phyloP scores from a whole-genome alignment of 768 basidiomycete genomes.

The Russula brevipes region DNA sequence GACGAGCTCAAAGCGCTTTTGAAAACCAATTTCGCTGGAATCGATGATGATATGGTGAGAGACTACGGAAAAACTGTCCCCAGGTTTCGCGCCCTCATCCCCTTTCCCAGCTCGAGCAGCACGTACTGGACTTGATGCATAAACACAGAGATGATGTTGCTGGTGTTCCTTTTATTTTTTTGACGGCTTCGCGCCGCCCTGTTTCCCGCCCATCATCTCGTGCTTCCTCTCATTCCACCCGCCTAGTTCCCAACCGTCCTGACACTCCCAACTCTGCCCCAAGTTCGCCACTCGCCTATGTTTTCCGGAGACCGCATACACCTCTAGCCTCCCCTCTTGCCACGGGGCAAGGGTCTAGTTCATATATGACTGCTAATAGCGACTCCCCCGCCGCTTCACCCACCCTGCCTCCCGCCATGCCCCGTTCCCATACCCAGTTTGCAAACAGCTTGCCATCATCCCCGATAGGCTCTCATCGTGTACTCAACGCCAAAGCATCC shows the following conservation, averaged over 20 bases:
- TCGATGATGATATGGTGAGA: conserved; percentile 65
- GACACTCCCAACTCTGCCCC: conserved; percentile 76
- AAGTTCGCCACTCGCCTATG: conserved; percentile 66
- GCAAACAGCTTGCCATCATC: conserved; percentile 81
- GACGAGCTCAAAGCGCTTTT: conserved; percentile 77
- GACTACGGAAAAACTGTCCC: neutral
- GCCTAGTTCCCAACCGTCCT: conserved; percentile 57
- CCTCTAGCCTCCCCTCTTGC: conserved; percentile 73
- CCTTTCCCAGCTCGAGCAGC: conserved; percentile 65
- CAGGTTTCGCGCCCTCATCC: conserved; percentile 2
- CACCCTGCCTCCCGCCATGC: conserved; percentile 51
- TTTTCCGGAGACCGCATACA: conserved; percentile 75
- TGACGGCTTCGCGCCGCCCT: conserved; percentile 74
- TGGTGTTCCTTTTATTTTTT: conserved; percentile 75
- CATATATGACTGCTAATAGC: conserved; percentile 53
- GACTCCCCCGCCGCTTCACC: conserved; percentile 63
- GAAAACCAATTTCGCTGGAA: conserved; percentile 54
- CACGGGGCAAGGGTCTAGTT: conserved; percentile 44
- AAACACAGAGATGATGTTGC: conserved; percentile 83
- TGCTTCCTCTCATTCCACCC: conserved; percentile 63
- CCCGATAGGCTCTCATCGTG: conserved; percentile 76
- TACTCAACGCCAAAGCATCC: conserved; percentile 84
- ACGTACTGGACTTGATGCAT: conserved; percentile 93
- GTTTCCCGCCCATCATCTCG: conserved; percentile 77
- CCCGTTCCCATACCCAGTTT: conserved; percentile 55